Conservation (phyloP, 1,284 basidiomycete genomes). For the Inonotus obliquus region DNA sequence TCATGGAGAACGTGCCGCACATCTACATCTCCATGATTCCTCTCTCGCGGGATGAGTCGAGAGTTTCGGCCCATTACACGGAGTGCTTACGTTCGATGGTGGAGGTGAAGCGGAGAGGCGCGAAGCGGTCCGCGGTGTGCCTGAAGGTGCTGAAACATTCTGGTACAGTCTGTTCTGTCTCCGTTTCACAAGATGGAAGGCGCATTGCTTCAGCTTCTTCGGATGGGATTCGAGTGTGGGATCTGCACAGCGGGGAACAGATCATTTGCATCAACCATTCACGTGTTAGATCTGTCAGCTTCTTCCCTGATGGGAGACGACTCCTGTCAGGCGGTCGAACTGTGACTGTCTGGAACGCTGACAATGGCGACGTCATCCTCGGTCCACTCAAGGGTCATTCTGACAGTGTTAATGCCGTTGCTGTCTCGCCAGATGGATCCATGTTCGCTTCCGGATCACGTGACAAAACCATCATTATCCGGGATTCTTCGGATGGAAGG, state of each 20-base stretch:
- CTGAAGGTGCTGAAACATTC: constrained; percentile 2
- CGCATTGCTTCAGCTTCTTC: neutral
- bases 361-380: neutral
- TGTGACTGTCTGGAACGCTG: neutral
- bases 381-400: neutral
- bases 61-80: neutral
- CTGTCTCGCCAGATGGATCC: neutral
- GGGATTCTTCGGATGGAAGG: neutral
- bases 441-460: neutral
- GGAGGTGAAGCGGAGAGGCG: neutral
- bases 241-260: neutral
- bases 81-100: neutral
- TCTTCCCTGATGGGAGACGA: neutral
- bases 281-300: neutral
- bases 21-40: constrained; percentile 25
- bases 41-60: constrained; percentile 18
- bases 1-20: constrained; percentile 21
- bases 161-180: neutral
- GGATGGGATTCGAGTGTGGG: constrained; percentile 1
- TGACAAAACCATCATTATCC: neutral
- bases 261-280: neutral
- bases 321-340: neutral
- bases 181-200: constrained; percentile 4
- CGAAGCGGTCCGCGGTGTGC: neutral
- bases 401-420: neutral